These are phyloP conservation scores for Penicillium sp. DNA, from an alignment of 2,329 filamentous ascomycete genomes.

Conservation along the genomic window DNA sequence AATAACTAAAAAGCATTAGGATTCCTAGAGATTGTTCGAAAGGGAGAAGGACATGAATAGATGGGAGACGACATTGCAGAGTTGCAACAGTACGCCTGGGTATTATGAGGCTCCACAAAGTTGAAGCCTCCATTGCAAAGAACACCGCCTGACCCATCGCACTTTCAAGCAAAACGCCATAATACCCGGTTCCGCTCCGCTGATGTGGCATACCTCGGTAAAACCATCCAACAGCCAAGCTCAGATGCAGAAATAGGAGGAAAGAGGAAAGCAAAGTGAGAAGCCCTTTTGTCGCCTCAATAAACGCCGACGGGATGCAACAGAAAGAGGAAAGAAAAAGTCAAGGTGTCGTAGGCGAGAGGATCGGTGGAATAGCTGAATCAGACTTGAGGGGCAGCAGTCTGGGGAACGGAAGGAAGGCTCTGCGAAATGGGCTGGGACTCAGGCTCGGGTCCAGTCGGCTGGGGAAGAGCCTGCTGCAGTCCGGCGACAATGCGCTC, in stretches of 20 bases:
- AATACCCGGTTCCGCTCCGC: constrained; percentile 13
- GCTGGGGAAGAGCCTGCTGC: constrained; percentile 36
- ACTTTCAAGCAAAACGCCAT: constrained; percentile 32
- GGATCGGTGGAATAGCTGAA: neutral
- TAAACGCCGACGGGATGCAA: constrained; percentile 35
- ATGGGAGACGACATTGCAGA: neutral
- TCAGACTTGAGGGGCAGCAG: constrained; percentile 18
- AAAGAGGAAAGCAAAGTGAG: constrained; percentile 5
- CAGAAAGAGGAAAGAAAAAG: constrained; percentile 5
- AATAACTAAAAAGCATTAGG: neutral
- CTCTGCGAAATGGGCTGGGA: constrained; percentile 14
- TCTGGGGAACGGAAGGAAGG: constrained; percentile 12
- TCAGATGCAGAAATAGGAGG: constrained; percentile 15
- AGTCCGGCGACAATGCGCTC: constrained; percentile 38
- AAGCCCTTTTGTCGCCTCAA: constrained; percentile 13
- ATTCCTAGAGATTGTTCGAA: neutral
- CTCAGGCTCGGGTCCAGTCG: constrained; percentile 12
- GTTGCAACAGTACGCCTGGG: constrained; percentile 28
- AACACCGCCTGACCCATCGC: constrained; percentile 31
- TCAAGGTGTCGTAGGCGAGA: constrained; percentile 7
- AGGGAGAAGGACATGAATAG: neutral
- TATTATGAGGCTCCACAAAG: constrained; percentile 35
- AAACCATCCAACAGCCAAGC: constrained; percentile 6
- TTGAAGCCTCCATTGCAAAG: constrained; percentile 22
- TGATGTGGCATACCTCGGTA: constrained; percentile 10